Evolutionary conservation across 768 basidiomycete genomes (phyloP), one percentile per base, ranked within the genome.

Genomic region (Serendipita indica): DNA sequence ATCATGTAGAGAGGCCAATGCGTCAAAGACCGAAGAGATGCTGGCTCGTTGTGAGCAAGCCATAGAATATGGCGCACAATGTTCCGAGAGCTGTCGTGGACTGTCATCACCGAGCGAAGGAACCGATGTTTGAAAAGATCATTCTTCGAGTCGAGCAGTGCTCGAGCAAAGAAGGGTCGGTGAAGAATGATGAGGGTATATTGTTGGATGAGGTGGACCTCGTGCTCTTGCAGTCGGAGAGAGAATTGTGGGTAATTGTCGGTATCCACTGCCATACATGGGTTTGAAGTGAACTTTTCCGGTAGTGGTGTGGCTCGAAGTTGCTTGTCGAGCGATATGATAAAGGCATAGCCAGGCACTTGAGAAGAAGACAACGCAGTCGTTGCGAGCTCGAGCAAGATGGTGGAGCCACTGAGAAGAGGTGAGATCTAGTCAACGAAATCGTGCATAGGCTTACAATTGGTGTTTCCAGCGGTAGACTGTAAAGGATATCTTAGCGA

Each of bases 381-480:
- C 22, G 30, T 32, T 30, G 22, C 7, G 10, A 54, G 22, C n/a
- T 54, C 49, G 7, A 54, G 30, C 7, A 54, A 16, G n/a, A 27
- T 27, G 22, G 49, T 54, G 10, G 16, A 43, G 6, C 41, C n/a
- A 43, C 41, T 43, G 35, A 43, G 27, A 25, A 43, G 16, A 6
- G 16, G 41, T n/a, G 16, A 18, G 27, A 43, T n/a, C 27, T 5
- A 43, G 18, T 43, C 6, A 5, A 6, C 7, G 27, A n/a, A n/a
- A n/a, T 7, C 18, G 27, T 6, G 41, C 6, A 7, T n/a, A 18
- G 41, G 30, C 49, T 32, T 28, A 54, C 30, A 25, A 33, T 2
- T 54, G 49, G 49, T 54, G 49, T 28, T 54, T 54, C 49, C 49
- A 54, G 30, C 49, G 49, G n/a, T 54, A 54, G n/a, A 54, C 49